Evolutionary conservation across 169 alveolate species (phyloP).

Genomic region (Eimeria sp.): DNA sequence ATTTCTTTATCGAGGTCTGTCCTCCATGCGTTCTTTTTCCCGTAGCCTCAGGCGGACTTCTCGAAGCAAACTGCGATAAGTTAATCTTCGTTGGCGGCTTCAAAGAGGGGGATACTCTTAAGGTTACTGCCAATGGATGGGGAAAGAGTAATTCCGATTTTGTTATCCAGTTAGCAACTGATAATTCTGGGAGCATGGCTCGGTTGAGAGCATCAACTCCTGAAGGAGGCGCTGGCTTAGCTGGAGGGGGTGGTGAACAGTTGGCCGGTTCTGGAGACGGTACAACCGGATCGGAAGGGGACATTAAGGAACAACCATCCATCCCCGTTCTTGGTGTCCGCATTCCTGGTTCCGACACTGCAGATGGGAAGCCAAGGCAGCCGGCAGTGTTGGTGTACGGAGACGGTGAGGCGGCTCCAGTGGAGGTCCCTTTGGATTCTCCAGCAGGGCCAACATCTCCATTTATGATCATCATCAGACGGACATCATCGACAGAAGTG

Average conservation of each 20-base stretch:
- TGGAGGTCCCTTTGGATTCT: slow-evolving; percentile 29
- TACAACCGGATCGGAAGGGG: background rate
- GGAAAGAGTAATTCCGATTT: background rate
- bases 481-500: background rate
- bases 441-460: slow-evolving; percentile 64
- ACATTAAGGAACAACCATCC: background rate
- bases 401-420: background rate
- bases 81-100: slow-evolving; percentile 29
- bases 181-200: background rate
- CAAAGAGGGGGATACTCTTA: background rate
- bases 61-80: slow-evolving; percentile 25
- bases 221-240: slow-evolving; percentile 3
- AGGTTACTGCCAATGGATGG: slow-evolving; percentile 46
- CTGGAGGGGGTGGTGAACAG: slow-evolving; percentile 5
- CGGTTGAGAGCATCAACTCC: background rate
- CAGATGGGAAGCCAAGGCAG: background rate
- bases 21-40: background rate
- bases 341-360: background rate
- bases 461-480: background rate
- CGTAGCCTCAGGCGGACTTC: background rate
- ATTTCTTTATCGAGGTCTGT: background rate
- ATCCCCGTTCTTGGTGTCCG: slow-evolving; percentile 34
- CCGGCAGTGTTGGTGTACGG: slow-evolving; percentile 21
- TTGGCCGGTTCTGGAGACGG: background rate
- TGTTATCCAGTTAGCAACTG: background rate